Base-by-base conservation (phyloP, 1,139 yeast species). In the Yamadazyma kanchanaburiensis region DNA sequence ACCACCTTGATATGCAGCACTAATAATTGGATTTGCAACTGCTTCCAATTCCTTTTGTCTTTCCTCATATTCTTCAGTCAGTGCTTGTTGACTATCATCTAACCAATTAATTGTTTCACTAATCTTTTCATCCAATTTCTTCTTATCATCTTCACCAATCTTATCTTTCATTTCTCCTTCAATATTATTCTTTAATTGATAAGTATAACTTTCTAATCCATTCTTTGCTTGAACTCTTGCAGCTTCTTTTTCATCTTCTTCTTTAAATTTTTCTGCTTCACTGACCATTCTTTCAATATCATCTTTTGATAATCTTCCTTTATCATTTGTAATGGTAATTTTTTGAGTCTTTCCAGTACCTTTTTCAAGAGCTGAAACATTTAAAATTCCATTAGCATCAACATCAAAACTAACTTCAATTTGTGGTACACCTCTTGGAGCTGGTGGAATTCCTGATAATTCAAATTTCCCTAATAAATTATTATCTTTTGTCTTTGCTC, bases 341-440 rank as follows among this genome's bases (percentile, higher is more conserved):
- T 60, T 56, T 49, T 60, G 63, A 32, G 58, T 48, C 48, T 60
- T 60, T 46, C 96, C 96, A 40, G 96, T 89, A 55, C 95, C 96
- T 74, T 88, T 88, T 60, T 89, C 96, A 40, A 83, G 70, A 34
- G 96, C 96, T 38, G 88, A 74, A 36, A 89, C 97, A 67, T 86
- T 88, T 70, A 87, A 73, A 55, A 87, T 87, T 69, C 96, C 96
- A 57, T 87, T 87, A 37, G 96, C 95, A 59, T 87, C 96, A 49
- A 88, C 70, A 51, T 86, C 94, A 55, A 87, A 87, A 27, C 95
- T 86, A 43, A 87, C 96, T 69, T 87, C 96, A 53, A 88, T 84
- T 70, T 87, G 96, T 47, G 96, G 96, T 37, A 82, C 88, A 63
- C 97, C 97, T 71, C 96, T 85, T 65, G 96, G 96, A 26, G 96